Evolutionary conservation across 202 grass and related monocot species (phyloP), one percentile per base, ranked within the genome.

Genomic region (Carex sylvatica): DNA sequence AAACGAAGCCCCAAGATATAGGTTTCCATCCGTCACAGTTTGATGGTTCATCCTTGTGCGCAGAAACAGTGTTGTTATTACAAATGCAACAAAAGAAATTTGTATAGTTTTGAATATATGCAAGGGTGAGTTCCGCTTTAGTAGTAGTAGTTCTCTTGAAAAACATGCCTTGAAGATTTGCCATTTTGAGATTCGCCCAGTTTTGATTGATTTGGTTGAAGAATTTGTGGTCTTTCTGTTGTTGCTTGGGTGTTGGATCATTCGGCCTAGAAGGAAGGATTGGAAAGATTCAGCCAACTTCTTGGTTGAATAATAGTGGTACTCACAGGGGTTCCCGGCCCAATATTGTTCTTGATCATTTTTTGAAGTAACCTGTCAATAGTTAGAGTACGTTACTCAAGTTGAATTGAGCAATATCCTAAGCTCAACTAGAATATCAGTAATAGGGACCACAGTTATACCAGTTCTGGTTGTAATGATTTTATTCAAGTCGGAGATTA

Each of bases 311-410:
- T 91, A 47, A 78, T 93, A 95, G 54, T 82, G 89, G 72, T 98
- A 93, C 86, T 89, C 86, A 72, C 80, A 84, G 74, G 89, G 80
- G 61, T 84, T 88, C 51, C 87, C 84, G 6, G 75, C 74, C 96
- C 96, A 98, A 81, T 98, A 98, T 87, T 95, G 96, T 85, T 92
- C 86, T 90, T 98, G 96, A 61, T 98, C 96, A 92, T 93, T 98
- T 84, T 85, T 88, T 46, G 96, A 98, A 77, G 84, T 98, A 72
- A 98, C 93, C 96, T 98, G 88, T 62, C 16, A 49, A 67, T 70
- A 69, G 54, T 66, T 60, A 56, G 6, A 66, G 13, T 24, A 81
- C 13, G 9, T 61, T 62, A 61, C 71, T 54, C 23, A 54, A 74
- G 23, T 74, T 53, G 10, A 70, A 74, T 12, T 54, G 12, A 16